Conservation (phyloP, 148 eudicot genomes). For the Silene uniflora region DNA sequence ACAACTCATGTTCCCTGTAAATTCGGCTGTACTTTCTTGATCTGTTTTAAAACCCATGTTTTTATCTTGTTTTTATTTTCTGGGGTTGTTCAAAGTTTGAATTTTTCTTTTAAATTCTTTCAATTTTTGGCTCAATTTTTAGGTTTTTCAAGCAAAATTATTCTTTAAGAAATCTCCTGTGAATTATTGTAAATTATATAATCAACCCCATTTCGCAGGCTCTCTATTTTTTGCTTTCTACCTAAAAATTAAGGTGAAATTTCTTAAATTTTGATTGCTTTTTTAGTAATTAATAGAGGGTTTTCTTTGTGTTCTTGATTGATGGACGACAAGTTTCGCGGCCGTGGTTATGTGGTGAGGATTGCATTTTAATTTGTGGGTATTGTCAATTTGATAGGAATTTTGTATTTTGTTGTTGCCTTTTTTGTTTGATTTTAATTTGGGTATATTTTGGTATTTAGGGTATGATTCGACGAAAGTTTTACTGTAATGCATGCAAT, state of each 20-base stretch:
- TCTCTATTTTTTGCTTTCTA: constrained; percentile 24
- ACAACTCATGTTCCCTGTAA: constrained; percentile 36
- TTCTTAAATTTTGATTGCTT: not conserved
- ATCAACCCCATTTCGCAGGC: constrained; percentile 19
- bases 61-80: not conserved
- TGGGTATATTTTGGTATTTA: not conserved
- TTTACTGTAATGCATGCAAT: constrained; percentile 3
- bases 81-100: constrained; percentile 14
- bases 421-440: not conserved
- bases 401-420: not conserved
- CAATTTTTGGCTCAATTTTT: not conserved
- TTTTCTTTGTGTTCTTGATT: constrained; percentile 1
- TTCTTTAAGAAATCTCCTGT: constrained; percentile 11
- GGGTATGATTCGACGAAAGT: not conserved
- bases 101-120: not conserved
- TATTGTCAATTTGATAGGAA: not conserved
- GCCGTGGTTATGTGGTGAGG: constrained; percentile 45
- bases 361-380: constrained; percentile 15
- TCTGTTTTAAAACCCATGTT: constrained; percentile 1
- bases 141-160: constrained; percentile 20
- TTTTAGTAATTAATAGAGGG: not conserved
- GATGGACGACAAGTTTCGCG: constrained; percentile 38
- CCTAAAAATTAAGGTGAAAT: constrained; percentile 25
- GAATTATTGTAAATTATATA: constrained; percentile 10
- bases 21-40: constrained; percentile 10